phyloP scores from a whole-genome alignment of 2,329 filamentous ascomycete genomes.

The Fusarium vanettenii region DNA sequence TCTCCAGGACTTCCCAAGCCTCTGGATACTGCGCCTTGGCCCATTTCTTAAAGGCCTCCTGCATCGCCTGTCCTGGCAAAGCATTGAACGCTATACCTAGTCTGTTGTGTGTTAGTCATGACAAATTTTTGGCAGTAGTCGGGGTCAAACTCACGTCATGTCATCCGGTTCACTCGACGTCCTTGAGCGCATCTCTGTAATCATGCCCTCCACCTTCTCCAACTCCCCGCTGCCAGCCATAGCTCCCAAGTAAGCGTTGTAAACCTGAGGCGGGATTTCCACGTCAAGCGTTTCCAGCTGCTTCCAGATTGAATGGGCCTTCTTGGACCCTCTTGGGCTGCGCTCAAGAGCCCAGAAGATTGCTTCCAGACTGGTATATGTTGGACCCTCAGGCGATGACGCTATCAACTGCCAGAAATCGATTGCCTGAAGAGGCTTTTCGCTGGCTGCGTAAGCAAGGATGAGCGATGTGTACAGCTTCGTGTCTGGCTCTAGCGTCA shows the following conservation, averaged over 20 bases:
- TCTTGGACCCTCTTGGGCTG: slow-evolving; percentile 66
- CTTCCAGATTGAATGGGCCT: slow-evolving; percentile 76
- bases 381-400: slow-evolving; percentile 86
- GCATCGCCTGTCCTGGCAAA: slow-evolving; percentile 72
- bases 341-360: slow-evolving; percentile 83
- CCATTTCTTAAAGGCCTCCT: slow-evolving; percentile 80
- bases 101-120: slow-evolving; percentile 55
- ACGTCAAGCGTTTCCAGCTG: slow-evolving; percentile 81
- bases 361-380: slow-evolving; percentile 82
- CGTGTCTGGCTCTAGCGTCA: slow-evolving; percentile 81
- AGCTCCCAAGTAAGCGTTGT: slow-evolving; percentile 80
- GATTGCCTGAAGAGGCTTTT: slow-evolving; percentile 73
- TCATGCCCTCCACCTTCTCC: slow-evolving; percentile 73
- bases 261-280: slow-evolving; percentile 78
- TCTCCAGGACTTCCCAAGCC: slow-evolving; percentile 75
- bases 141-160: slow-evolving; percentile 74
- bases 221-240: slow-evolving; percentile 79
- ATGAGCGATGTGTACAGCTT: slow-evolving; percentile 86
- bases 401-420: slow-evolving; percentile 88
- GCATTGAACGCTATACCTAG: slow-evolving; percentile 82
- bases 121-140: background rate
- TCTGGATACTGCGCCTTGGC: slow-evolving; percentile 74
- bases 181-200: slow-evolving; percentile 74
- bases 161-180: slow-evolving; percentile 75
- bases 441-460: slow-evolving; percentile 82